Conservation (phyloP, 768 basidiomycete species). For the Boletus insuetus region DNA sequence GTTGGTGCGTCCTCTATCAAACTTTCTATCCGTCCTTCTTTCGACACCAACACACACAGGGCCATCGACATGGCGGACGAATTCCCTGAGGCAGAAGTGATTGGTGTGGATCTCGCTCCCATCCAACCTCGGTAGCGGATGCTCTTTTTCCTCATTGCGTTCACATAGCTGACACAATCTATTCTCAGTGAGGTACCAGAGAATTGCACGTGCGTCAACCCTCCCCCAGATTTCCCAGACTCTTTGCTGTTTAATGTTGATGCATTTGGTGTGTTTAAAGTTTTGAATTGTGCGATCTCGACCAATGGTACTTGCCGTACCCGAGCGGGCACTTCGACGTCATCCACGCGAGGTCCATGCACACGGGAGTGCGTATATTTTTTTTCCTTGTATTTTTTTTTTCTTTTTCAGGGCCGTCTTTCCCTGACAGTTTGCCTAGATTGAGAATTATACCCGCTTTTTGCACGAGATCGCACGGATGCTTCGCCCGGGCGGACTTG, state of each 20-base stretch:
- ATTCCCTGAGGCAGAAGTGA: conserved; percentile 63
- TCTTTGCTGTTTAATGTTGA: background rate
- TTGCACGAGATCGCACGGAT: conserved; percentile 61
- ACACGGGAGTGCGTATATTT: conserved; percentile 46
- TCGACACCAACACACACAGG: conserved; percentile 36
- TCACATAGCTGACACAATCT: conserved; percentile 12
- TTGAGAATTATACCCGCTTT: conserved; percentile 59
- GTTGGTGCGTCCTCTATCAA: conserved; percentile 43
- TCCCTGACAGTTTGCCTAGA: conserved; percentile 37
- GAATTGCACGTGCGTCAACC: conserved; percentile 64
- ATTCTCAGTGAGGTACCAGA: conserved; percentile 55
- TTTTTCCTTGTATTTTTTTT: background rate
- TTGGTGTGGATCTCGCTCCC: conserved; percentile 70
- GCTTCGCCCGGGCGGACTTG: conserved; percentile 66
- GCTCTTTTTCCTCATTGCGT: background rate
- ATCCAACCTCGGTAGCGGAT: conserved; percentile 61
- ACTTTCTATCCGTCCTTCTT: background rate
- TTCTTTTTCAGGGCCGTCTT: conserved; percentile 1
- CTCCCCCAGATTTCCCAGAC: background rate
- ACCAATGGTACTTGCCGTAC: conserved; percentile 59
- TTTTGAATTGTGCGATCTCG: conserved; percentile 70
- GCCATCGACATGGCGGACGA: conserved; percentile 73
- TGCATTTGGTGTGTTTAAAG: conserved; percentile 33
- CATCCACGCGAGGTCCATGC: conserved; percentile 67
- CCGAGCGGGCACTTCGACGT: conserved; percentile 62